Evolutionary conservation across 2,329 filamentous ascomycete species (phyloP).

Genomic region (Verticillium alfalfae): DNA sequence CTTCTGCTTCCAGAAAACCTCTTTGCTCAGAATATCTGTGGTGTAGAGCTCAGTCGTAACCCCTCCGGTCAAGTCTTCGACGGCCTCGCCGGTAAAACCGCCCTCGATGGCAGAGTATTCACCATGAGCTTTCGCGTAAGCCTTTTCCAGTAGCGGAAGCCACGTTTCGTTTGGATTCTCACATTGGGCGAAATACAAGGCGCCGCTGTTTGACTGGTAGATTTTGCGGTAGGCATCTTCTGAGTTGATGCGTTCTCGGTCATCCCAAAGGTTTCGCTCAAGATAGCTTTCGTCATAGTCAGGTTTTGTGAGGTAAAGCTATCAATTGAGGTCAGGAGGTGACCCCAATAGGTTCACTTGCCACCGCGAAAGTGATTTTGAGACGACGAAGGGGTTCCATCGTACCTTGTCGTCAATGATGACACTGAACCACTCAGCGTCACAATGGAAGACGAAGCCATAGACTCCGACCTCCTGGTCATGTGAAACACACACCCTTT

Average conservation of each 20-base stretch:
- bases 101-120: conserved; percentile 73
- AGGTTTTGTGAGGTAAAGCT: conserved; percentile 48
- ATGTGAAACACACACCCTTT: conserved; percentile 66
- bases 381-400: background rate
- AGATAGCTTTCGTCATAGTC: conserved; percentile 56
- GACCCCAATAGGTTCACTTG: background rate
- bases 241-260: conserved; percentile 42
- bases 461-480: conserved; percentile 75
- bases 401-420: conserved; percentile 50
- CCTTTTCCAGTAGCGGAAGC: conserved; percentile 74
- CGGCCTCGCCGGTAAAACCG: conserved; percentile 57
- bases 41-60: conserved; percentile 62
- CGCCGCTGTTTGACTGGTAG: conserved; percentile 69
- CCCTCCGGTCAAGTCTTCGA: conserved; percentile 59
- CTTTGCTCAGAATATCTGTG: conserved; percentile 65
- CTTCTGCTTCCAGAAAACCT: conserved; percentile 69
- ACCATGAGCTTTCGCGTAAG: conserved; percentile 75
- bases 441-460: conserved; percentile 78
- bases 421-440: conserved; percentile 65
- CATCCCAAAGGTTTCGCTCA: conserved; percentile 37
- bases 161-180: conserved; percentile 72
- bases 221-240: conserved; percentile 60
- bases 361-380: background rate
- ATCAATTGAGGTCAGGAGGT: background rate
- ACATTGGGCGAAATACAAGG: conserved; percentile 73